Evolutionary conservation across 148 eudicot genomes (phyloP).

Genomic region (Gaultheria prostrata): DNA sequence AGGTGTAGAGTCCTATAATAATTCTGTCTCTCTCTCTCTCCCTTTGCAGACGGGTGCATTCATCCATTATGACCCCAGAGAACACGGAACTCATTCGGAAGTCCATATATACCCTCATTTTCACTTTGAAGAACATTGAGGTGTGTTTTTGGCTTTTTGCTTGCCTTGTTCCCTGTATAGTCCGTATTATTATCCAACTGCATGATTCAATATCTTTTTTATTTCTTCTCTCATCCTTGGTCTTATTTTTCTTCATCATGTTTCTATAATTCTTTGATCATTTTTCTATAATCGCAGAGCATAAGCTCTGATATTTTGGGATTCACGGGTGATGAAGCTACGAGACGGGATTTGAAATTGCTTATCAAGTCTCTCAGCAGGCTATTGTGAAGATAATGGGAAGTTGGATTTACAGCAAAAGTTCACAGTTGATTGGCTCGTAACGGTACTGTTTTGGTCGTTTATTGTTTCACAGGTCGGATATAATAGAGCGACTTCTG

Average conservation of each 20-base stretch:
- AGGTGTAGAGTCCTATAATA: background rate
- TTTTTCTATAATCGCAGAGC: slow-evolving; percentile 44
- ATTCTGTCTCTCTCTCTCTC: background rate
- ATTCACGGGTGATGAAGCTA: slow-evolving; percentile 89
- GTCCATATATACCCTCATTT: slow-evolving; percentile 74
- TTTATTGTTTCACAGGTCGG: background rate
- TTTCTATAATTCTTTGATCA: background rate
- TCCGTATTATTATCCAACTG: background rate
- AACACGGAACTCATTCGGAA: slow-evolving; percentile 87
- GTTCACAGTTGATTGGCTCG: background rate
- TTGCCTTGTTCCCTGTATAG: background rate
- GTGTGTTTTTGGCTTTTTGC: slow-evolving; percentile 35
- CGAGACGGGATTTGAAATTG: slow-evolving; percentile 68
- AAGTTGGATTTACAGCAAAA: background rate
- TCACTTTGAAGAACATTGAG: slow-evolving; percentile 90
- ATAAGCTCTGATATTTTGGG: slow-evolving; percentile 83
- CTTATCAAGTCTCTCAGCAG: slow-evolving; percentile 95
- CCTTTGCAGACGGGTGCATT: slow-evolving; percentile 61
- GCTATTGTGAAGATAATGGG: slow-evolving; percentile 43
- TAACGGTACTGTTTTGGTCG: background rate
- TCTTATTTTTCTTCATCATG: background rate
- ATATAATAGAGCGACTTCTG: background rate
- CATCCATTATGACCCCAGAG: slow-evolving; percentile 84
- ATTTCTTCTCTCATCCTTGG: background rate
- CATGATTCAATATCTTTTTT: background rate